These are phyloP conservation scores for Aschersonia sp. DNA, from an alignment of 2,329 filamentous ascomycete species.

Conservation along the genomic window DNA sequence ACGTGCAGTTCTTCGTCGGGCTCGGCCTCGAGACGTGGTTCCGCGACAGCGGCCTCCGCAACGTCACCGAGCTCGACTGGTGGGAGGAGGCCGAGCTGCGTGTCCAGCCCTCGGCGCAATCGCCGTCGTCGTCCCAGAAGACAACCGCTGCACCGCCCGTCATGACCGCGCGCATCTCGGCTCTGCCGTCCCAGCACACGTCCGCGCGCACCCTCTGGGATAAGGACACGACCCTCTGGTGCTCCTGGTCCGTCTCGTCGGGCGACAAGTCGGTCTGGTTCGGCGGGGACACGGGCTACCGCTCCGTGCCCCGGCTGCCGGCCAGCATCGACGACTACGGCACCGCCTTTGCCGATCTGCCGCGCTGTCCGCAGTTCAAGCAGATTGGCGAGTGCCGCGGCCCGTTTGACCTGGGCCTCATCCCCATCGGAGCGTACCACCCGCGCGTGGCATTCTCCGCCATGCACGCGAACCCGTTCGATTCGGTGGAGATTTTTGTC, in stretches of 20 bases:
- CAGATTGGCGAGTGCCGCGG: conserved; percentile 69
- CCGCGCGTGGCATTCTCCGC: conserved; percentile 59
- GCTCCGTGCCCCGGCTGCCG: conserved; percentile 53
- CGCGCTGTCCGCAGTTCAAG: conserved; percentile 69
- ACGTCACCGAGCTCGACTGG: conserved; percentile 87
- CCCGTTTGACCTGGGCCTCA: conserved; percentile 80
- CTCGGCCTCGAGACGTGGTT: conserved; percentile 80
- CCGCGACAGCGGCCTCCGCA: conserved; percentile 48
- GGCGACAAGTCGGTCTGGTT: conserved; percentile 74
- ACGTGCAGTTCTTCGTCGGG: conserved; percentile 78
- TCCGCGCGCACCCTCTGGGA: conserved; percentile 57
- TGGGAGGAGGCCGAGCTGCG: conserved; percentile 74
- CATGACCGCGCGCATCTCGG: conserved; percentile 60
- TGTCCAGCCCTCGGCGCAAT: conserved; percentile 19
- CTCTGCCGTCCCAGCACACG: conserved; percentile 74
- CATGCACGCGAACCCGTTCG: conserved; percentile 76
- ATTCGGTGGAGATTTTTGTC: conserved; percentile 77
- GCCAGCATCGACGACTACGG: conserved; percentile 55
- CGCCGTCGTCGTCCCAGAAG: conserved; percentile 12
- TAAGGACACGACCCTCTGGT: conserved; percentile 68
- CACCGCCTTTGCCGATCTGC: conserved; percentile 48
- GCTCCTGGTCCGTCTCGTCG: conserved; percentile 67
- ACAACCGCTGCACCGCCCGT: conserved; percentile 7
- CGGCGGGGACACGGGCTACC: conserved; percentile 82
- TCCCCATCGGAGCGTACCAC: conserved; percentile 84